Base-by-base conservation (phyloP, 768 basidiomycete species). In the Podaxis mareebaensis region DNA sequence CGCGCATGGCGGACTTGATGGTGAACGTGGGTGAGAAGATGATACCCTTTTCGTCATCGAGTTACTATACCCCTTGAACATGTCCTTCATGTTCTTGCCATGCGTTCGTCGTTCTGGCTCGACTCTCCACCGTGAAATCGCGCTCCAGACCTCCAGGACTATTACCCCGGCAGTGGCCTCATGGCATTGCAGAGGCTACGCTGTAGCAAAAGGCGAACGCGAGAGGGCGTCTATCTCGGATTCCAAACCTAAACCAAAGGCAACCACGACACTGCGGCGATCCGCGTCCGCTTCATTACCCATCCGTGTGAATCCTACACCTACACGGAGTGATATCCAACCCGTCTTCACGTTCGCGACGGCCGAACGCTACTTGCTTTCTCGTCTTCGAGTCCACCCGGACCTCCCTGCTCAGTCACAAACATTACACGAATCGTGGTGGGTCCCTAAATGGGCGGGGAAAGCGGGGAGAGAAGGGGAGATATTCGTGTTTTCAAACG, bases 401-500 rank as follows among this genome's bases (percentile, higher is more conserved):
- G 74, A 81, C 39, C 80, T 90, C 6, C 86, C 88, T 0, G 67
- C 80, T 0, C 77, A 79, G 24, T 78, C 89, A 11, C 85, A 83
- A 65, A 79, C 81, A 24, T 79, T 91, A 48, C 89, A 93, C 60
- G 92, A 93, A 57, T 81, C 89, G 7, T 90, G 87, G 83, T 93
- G 91, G 90, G 78, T 93, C 24, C 89, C 91, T 38, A 81, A 80
- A 63, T 92, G 90, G 86, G 52, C 46, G 15, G 84, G 83, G 0
- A 71, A 77, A 22, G 72, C 78, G 24, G 85, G 79, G 20, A 76
- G 77, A 61, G 81, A 86, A 60, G 95, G 94, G 15, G 95, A 97
- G 73, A 78, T 95, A 11, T 96, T 96, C 73, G 83, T 97, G 12
- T 97, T 97, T 72, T 81, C 84, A 20, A 94, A 93, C 67, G 95